Base-by-base conservation (phyloP, 208 protist species). In the Leishmania tropica region DNA sequence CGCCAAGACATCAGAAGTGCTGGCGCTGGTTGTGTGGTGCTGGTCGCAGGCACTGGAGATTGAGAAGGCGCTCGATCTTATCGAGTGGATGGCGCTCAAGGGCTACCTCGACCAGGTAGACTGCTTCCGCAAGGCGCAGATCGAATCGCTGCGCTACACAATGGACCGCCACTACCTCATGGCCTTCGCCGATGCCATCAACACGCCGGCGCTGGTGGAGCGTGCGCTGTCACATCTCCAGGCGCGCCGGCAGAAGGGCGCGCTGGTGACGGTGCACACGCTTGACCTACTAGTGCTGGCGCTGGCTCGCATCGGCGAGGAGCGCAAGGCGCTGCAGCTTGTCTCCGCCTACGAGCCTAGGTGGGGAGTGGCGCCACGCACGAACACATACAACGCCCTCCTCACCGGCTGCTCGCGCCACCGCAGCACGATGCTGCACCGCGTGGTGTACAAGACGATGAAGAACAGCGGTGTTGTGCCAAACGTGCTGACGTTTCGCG, bases 131-230 rank as follows among this genome's bases (percentile, higher is more conserved):
- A 88, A 88, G 53, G 96, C 92, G 82, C 77, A 83, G 42, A 85
- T 97, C 47, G 95, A 96, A 42, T 88, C 84, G 51, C 48, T 97
- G 73, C 85, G 88, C 21, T 91, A 94, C 78, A 87, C 90, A 37
- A 94, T 97, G 92, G 95, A 96, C 51, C 88, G 90, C 45, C 89
- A 96, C 84, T 95, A 93, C 76, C 85, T 97, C 56, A 89, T 92
- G 84, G 76, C 79, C 11, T 76, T 97, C 10, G 93, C 88, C 0
- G 92, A 96, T 31, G 70, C 89, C 5, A 65, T 97, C 40, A 79
- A 74, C 74, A 84, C 80, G 17, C 51, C 65, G 47, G 76, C 78
- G 2, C 45, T 93, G 65, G 28, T 94, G 4, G 91, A 94, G 60
- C 83, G 89, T n/a, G 90, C 89, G 6, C 64, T 93, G 54, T 45